Evolutionary conservation across 1,284 basidiomycete species (phyloP), one percentile per base, ranked within the genome.

Genomic region (Heliocybe sulcata): DNA sequence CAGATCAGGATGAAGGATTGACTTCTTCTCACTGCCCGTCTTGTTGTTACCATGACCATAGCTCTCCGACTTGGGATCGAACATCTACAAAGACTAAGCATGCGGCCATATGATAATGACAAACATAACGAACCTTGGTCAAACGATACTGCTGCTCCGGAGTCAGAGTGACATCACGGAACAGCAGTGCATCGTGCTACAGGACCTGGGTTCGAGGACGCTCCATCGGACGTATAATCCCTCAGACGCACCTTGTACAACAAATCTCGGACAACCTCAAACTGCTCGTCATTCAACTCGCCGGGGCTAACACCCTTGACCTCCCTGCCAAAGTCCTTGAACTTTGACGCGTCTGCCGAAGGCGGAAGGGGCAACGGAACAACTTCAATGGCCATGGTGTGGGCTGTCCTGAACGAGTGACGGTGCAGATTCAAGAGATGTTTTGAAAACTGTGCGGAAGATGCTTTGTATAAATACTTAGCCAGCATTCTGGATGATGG

Each of bases 41-140:
- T 90, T 90, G 74, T 90, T 88, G 70, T 91, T 91, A 2, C 90
- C 89, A 63, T 92, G 90, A 0, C 91, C 90, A 62, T 92, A 92
- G 62, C 70, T 83, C 66, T 87, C 81, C 11, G 83, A 81, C 2
- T 77, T 59, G 1, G 87, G 86, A 65, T 93, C 90, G 65, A 94
- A 88, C 1, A 82, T 79, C 84, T 86, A 53, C 42, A n/a, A 45
- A 29, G 53, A 45, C 33, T 52, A 53, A 26, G 42, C 2, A 35
- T 52, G 9, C 11, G 23, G 14, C 22, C 9, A 10, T 12, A 26
- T 4, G 22, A 47, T 26, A 25, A 16, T n/a, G 35, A 33, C 11
- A 2, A 23, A 33, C 33, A 51, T 20, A 33, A 58, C 72, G 52
- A 58, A 87, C 90, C 78, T 91, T 90, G 8, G 90, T 93, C 57